Conservation (phyloP, 1,139 yeast genomes). For the Suhomyces coccinellae region DNA sequence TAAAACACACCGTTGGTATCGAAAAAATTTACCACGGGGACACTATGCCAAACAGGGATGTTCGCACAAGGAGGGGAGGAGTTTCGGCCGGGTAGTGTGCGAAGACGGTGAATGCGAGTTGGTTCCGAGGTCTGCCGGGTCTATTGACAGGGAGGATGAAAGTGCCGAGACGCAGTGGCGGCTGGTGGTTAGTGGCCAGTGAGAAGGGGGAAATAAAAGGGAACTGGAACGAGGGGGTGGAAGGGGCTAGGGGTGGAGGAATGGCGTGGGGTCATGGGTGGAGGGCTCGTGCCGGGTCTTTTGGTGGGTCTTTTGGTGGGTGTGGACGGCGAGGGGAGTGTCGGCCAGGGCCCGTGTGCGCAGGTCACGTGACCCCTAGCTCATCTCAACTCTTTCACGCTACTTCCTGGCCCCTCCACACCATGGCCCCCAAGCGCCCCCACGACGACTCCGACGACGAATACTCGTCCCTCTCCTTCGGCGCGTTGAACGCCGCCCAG, state of each 20-base stretch:
- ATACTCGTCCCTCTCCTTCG: constrained; percentile 23
- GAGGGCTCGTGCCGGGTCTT: no score
- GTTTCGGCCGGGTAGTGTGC: constrained; percentile 6
- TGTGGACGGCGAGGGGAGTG: no score
- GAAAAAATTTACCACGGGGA: constrained; percentile 15
- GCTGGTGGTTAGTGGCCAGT: not conserved
- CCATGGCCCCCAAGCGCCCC: not conserved
- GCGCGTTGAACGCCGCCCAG: constrained; percentile 33
- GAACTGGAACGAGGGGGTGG: no score
- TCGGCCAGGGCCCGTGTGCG: no score
- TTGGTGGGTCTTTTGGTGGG: not conserved
- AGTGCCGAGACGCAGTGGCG: not conserved
- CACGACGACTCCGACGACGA: constrained; percentile 37
- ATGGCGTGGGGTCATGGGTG: no score
- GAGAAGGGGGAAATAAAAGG: no score
- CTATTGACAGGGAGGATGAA: not conserved
- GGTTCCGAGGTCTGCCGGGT: constrained; percentile 7
- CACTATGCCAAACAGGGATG: constrained; percentile 12
- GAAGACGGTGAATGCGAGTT: constrained; percentile 1
- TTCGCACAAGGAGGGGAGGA: constrained; percentile 7
- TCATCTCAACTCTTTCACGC: not conserved
- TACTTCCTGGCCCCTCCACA: not conserved
- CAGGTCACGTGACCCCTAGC: not conserved
- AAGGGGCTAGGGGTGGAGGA: not conserved
- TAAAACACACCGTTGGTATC: constrained; percentile 5